These are phyloP conservation scores for Marasmius sp. DNA, from an alignment of 1,284 basidiomycete species.

Conservation along the genomic window DNA sequence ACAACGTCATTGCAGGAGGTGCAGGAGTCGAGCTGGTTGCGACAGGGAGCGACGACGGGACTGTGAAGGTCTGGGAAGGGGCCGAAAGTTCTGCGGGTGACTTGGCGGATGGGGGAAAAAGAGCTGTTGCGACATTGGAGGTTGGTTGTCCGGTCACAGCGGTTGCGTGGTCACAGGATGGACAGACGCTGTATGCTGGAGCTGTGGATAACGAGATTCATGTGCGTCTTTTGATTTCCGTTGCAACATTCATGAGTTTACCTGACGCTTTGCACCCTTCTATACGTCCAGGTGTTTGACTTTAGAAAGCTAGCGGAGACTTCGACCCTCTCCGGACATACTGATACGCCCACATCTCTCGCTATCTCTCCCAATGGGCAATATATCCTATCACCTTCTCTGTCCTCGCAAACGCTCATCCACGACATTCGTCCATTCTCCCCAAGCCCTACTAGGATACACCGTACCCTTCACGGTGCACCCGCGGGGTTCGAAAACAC, in stretches of 20 bases:
- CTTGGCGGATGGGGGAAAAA: conserved; percentile 60
- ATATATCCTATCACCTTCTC: conserved; percentile 83
- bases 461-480: conserved; percentile 79
- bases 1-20: conserved; percentile 78
- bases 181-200: conserved; percentile 64
- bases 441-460: conserved; percentile 75
- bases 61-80: conserved; percentile 86
- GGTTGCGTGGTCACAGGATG: conserved; percentile 36
- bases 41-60: conserved; percentile 87
- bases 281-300: conserved; percentile 72
- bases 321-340: conserved; percentile 76
- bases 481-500: conserved; percentile 91
- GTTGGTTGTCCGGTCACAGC: conserved; percentile 88
- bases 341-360: conserved; percentile 88
- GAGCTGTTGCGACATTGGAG: conserved; percentile 77
- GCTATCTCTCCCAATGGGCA: conserved; percentile 84
- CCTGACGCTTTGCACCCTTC: neutral
- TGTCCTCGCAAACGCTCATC: conserved; percentile 85
- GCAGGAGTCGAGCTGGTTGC: conserved; percentile 62
- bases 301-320: conserved; percentile 79
- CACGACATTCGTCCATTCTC: conserved; percentile 93
- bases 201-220: conserved; percentile 94
- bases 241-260: conserved; percentile 3
- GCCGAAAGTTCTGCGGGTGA: conserved; percentile 36
- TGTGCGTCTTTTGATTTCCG: conserved; percentile 45